A percentile compares a stretch with the other conserved stretches of the same genome.
Evolutionary conservation across 192 early-diverging fungal genomes (phyloP).

Genomic region (Mortierella hygrophila): DNA sequence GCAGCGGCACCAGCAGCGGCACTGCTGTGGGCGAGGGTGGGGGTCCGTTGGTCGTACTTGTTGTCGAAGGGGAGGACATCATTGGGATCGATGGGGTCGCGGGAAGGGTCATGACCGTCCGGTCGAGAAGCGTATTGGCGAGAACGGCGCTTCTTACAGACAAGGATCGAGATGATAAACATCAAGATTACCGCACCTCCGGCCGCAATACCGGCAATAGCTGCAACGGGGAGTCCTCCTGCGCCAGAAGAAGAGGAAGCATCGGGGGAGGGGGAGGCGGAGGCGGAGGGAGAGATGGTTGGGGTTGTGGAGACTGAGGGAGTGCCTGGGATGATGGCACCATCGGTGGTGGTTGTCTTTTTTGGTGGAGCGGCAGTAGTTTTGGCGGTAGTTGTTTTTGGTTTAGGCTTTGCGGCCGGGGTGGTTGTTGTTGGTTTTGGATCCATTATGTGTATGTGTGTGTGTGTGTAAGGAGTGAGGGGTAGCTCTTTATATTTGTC

Average conservation of each 20-base stretch:
- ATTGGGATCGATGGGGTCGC: slow-evolving; percentile 51
- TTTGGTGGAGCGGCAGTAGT: not conserved
- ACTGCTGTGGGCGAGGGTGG: not conserved
- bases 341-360: not conserved
- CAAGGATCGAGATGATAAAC: slow-evolving; percentile 30
- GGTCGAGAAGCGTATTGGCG: slow-evolving; percentile 19
- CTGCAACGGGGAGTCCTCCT: slow-evolving; percentile 29
- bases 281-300: not conserved
- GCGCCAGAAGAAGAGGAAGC: not conserved
- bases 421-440: slow-evolving; percentile 2
- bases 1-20: not conserved
- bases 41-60: slow-evolving; percentile 21
- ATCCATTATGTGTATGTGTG: not conserved
- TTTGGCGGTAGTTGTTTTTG: not conserved
- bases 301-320: not conserved
- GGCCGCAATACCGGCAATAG: slow-evolving; percentile 48
- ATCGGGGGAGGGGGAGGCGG: slow-evolving; percentile 3
- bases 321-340: not conserved
- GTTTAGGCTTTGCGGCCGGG: not conserved
- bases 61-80: slow-evolving; percentile 32
- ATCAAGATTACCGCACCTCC: slow-evolving; percentile 35
- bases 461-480: not conserved
- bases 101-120: slow-evolving; percentile 25
- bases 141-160: slow-evolving; percentile 32
- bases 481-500: not conserved